Percentiles rank a stretch among this genome's conserved stretches.
Conservation (phyloP, 1,139 yeast genomes). For the Blastobotrys elegans region DNA sequence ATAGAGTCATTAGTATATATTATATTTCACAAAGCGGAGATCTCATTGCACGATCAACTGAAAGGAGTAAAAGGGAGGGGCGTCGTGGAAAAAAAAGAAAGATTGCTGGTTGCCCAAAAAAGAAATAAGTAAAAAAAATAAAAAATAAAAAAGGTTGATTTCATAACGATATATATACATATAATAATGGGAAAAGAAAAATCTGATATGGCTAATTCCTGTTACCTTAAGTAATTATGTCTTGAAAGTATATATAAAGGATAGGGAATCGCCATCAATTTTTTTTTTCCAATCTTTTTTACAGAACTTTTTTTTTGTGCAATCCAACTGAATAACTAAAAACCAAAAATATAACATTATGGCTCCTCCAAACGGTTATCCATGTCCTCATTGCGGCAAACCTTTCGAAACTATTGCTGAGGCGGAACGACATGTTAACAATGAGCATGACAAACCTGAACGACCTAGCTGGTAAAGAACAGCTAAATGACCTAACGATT, state of each 20-base stretch:
- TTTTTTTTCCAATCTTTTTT: too few species aligned
- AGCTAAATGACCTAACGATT: neutral
- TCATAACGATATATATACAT: too few species aligned
- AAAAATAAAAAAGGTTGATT: too few species aligned
- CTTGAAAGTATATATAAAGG: neutral
- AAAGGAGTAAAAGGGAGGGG: neutral
- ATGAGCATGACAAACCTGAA: conserved; percentile 1
- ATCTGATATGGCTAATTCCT: neutral
- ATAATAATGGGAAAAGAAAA: neutral
- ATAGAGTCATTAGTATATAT: too few species aligned
- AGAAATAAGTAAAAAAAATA: too few species aligned
- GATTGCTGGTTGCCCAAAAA: too few species aligned
- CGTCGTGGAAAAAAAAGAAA: neutral
- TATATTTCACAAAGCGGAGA: neutral
- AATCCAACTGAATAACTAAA: neutral
- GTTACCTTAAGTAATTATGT: neutral
- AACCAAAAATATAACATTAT: neutral
- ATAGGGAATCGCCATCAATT: neutral
- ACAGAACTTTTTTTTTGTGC: too few species aligned
- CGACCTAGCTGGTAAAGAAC: neutral
- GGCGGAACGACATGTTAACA: conserved; percentile 1
- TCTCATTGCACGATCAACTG: neutral
- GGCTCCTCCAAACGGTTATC: conserved; percentile 7
- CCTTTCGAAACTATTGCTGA: neutral
- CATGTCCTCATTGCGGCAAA: conserved; percentile 11